Percentiles rank a stretch among this genome's conserved stretches.
These are phyloP conservation scores for Gastrolobium villosum DNA, from an alignment of 306 rosid genomes.

Conservation along the genomic window DNA sequence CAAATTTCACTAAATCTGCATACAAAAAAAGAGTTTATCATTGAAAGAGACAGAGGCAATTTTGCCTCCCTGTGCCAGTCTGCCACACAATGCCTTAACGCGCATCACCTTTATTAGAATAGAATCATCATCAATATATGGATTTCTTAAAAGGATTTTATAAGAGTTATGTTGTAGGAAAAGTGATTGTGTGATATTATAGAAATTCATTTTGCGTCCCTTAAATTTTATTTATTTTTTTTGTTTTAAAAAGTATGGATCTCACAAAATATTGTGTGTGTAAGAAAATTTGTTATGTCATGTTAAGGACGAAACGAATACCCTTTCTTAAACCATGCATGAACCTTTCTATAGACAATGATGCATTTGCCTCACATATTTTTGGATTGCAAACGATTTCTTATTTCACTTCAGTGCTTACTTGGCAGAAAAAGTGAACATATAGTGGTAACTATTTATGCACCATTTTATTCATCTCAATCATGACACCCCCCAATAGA, in stretches of 20 bases:
- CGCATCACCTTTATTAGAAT: neutral
- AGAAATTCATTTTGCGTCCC: too few relatives aligned
- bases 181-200: too few relatives aligned
- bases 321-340: neutral
- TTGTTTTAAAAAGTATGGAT: too few relatives aligned
- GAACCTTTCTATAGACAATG: neutral
- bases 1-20: neutral
- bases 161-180: too few relatives aligned
- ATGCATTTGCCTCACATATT: neutral
- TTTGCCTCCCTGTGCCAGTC: neutral
- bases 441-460: neutral
- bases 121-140: neutral
- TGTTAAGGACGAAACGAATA: too few relatives aligned
- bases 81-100: neutral
- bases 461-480: neutral
- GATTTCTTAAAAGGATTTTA: neutral
- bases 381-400: neutral
- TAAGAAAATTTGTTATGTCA: too few relatives aligned
- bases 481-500: conserved; percentile 23
- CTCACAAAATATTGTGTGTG: too few relatives aligned
- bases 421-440: neutral
- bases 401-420: conserved; percentile 5
- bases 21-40: conserved; percentile 5
- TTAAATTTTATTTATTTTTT: too few relatives aligned
- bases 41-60: conserved; percentile 32